These are phyloP conservation scores for Lipomyces yamadae DNA, from an alignment of 805 yeast genomes.

Conservation along the genomic window DNA sequence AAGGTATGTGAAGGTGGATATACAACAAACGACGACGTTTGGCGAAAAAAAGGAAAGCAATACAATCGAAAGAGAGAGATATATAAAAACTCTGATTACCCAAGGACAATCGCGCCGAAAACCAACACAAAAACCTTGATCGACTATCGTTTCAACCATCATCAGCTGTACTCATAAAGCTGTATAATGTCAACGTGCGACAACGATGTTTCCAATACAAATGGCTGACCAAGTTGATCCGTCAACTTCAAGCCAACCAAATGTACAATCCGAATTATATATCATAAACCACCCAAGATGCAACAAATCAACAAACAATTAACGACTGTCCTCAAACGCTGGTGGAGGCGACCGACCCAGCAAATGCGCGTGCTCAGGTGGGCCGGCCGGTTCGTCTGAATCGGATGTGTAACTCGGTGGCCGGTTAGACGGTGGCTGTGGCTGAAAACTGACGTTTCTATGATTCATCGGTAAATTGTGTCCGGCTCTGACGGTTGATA, in stretches of 20 bases:
- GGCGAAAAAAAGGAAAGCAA: not conserved
- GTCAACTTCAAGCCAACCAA: not conserved
- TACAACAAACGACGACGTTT: conserved; percentile 7
- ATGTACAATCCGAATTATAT: not conserved
- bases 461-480: conserved; percentile 5
- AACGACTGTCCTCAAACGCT: conserved; percentile 28
- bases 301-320: not conserved
- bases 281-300: conserved; percentile 4
- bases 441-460: conserved; percentile 15
- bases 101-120: conserved; percentile 9
- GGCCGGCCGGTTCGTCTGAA: conserved; percentile 21
- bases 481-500: not conserved
- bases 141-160: conserved; percentile 7
- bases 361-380: conserved; percentile 31
- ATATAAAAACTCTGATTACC: not conserved
- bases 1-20: conserved; percentile 3
- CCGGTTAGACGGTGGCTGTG: conserved; percentile 30
- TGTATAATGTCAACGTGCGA: not conserved
- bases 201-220: not conserved
- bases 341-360: conserved; percentile 37
- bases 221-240: not conserved
- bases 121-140: not conserved
- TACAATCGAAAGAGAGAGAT: not conserved
- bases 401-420: conserved; percentile 36
- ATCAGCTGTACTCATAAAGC: not conserved